A percentile compares a stretch with the other conserved stretches of the same genome.
phyloP scores from a whole-genome alignment of 2,329 filamentous ascomycete species.

The Atkinsonella texensis region DNA sequence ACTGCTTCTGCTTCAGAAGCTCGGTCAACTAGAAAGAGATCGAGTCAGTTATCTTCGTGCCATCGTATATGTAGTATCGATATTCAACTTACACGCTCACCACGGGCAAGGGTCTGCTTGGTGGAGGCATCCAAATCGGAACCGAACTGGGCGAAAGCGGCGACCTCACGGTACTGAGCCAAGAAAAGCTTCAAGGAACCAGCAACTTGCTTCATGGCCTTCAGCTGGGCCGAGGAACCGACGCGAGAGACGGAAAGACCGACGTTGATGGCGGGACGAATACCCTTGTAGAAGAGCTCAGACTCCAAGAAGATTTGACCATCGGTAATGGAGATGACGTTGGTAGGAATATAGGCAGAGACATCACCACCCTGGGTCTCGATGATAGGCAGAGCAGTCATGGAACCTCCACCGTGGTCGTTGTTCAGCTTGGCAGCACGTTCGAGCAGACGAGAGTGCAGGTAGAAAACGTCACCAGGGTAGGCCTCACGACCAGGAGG shows the following conservation, averaged over 20 bases:
- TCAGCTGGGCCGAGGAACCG: conserved; percentile 97
- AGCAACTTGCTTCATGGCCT: conserved; percentile 99
- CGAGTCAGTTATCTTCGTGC: neutral
- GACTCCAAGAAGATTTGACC: conserved; percentile 99
- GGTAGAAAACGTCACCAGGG: conserved; percentile 98
- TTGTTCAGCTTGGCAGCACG: conserved; percentile 99
- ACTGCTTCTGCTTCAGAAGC: conserved; percentile 99
- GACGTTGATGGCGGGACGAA: conserved; percentile 99
- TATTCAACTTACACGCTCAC: conserved; percentile 73
- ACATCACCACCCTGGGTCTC: conserved; percentile 99
- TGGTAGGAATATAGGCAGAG: conserved; percentile 99
- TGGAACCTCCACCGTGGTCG: conserved; percentile 86
- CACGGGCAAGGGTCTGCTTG: conserved; percentile 96
- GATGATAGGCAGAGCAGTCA: conserved; percentile 95
- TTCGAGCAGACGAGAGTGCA: conserved; percentile 98
- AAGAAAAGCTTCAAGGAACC: conserved; percentile 99
- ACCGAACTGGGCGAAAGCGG: conserved; percentile 99
- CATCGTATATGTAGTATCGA: neutral
- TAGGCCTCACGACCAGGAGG: conserved; percentile 98
- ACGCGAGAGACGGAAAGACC: conserved; percentile 99
- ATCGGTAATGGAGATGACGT: conserved; percentile 99
- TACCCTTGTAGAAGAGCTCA: conserved; percentile 99
- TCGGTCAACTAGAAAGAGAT: conserved; percentile 56
- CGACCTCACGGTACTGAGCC: conserved; percentile 99
- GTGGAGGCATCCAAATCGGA: conserved; percentile 97